Evolutionary conservation across 805 yeast species (phyloP), one percentile per base, ranked within the genome.

Genomic region (Kuraishia borneana): DNA sequence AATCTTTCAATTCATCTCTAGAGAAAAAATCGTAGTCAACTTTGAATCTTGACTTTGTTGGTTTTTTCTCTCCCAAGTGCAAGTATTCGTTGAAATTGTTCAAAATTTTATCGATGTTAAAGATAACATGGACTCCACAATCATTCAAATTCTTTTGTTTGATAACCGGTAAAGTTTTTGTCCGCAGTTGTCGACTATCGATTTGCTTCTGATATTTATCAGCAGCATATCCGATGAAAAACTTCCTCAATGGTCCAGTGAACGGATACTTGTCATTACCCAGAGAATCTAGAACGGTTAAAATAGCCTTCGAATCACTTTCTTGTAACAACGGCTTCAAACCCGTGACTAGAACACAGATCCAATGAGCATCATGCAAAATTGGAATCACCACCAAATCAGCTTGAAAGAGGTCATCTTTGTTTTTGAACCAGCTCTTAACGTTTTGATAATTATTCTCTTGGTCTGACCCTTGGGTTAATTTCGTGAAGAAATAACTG

Each of bases 81-180:
- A 70, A 57, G 34, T 83, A 76, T 18, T 51, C 60, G 0, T 44
- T 44, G 0, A 75, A 71, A 26, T 70, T 54, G 18, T 58, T 57
- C 31, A 79, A 60, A 54, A 83, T 76, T 41, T 68, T 72, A 37
- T 63, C 60, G 9, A 78, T 66, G 45, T 82, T 87, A 44, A 78
- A 78, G 12, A 92, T 78, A 2, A 89, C 83, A 56, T 83, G 96
- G 16, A 92, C 73, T 2, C 98, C 98, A 60, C 98, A 92, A 52
- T 92, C 98, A 50, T 87, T 83, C 57, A 78, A 76, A 51, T 92
- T 92, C 21, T 76, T 75, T 49, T 92, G 98, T 38, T 68, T 74
- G 1, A 96, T 95, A 1, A 85, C 92, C 4, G 60, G 48, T 17
- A 50, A 42, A 7, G 36, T 35, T 30, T 44, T 32, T 26, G 45